Evolutionary conservation across 1,284 basidiomycete genomes (phyloP).

Genomic region (Ceraceosorus bombacis): DNA sequence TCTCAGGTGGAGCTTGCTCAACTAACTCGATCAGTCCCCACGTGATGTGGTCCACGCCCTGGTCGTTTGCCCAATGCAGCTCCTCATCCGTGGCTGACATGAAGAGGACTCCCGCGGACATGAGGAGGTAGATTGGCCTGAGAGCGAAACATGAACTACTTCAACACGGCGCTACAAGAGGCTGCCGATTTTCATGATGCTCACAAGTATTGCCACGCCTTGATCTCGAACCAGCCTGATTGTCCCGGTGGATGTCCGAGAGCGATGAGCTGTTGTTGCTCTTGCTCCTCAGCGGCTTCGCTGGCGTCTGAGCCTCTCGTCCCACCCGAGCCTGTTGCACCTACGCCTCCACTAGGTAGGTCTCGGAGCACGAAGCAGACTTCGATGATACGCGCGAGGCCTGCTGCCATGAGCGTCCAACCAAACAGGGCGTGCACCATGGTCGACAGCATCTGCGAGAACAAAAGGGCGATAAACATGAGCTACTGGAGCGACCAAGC

Average conservation of each 20-base stretch:
- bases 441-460: constrained; percentile 27
- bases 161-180: not conserved
- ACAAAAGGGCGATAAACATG: not conserved
- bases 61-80: constrained; percentile 39
- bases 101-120: constrained; percentile 38
- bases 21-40: constrained; percentile 40
- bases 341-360: constrained; percentile 28
- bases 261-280: not conserved
- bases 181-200: not conserved
- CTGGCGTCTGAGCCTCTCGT: constrained; percentile 5
- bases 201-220: constrained; percentile 38
- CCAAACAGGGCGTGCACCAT: constrained; percentile 79
- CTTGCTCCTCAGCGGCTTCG: not conserved
- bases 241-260: not conserved
- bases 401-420: constrained; percentile 68
- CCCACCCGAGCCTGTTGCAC: constrained; percentile 8
- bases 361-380: constrained; percentile 65
- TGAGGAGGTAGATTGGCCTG: constrained; percentile 32
- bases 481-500: not conserved
- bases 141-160: not conserved
- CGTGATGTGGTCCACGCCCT: constrained; percentile 41
- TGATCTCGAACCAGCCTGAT: constrained; percentile 24
- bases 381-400: constrained; percentile 72
- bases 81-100: constrained; percentile 48
- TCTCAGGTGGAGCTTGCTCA: too few relatives aligned